Percentiles rank a stretch among this genome's conserved stretches.
Evolutionary conservation across 257 asterid species (phyloP).

Genomic region (Knoxia roxburghii): DNA sequence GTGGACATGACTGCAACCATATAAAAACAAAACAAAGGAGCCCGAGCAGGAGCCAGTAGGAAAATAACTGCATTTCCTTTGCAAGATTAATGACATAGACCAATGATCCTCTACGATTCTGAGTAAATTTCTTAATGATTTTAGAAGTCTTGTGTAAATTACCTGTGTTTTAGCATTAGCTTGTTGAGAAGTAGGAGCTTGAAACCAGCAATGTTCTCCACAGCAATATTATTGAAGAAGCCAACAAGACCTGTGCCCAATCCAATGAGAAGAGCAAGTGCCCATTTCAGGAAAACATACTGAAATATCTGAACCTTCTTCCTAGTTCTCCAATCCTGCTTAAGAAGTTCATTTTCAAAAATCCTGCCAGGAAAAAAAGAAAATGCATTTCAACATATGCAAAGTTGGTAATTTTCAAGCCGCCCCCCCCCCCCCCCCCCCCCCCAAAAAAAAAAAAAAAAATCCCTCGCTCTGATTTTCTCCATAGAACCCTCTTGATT

Average conservation of each 20-base stretch:
- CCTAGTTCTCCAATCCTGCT: slow-evolving; percentile 97
- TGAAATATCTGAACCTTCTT: slow-evolving; percentile 66
- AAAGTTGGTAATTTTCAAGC: not conserved
- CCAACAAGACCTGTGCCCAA: slow-evolving; percentile 71
- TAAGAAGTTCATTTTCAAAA: slow-evolving; percentile 79
- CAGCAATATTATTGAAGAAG: slow-evolving; percentile 77
- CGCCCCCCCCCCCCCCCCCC: too few relatives aligned
- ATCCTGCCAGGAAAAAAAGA: slow-evolving; percentile 48
- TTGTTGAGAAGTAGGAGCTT: slow-evolving; percentile 59
- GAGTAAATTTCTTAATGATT: not conserved
- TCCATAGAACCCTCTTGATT: not conserved
- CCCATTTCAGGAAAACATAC: slow-evolving; percentile 82
- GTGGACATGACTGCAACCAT: not conserved
- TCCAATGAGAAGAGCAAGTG: slow-evolving; percentile 90
- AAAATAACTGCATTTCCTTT: not conserved
- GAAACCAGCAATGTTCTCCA: slow-evolving; percentile 89
- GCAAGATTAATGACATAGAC: not conserved
- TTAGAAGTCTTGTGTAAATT: slow-evolving; percentile 1
- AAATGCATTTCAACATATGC: not conserved
- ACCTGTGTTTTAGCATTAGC: slow-evolving; percentile 66
- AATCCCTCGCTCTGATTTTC: not conserved
- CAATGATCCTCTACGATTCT: too few relatives aligned
- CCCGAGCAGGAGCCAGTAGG: not conserved
- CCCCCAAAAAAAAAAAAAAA: not conserved
- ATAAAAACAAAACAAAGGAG: not conserved